These are phyloP conservation scores for Juglanconis oblonga DNA, from an alignment of 2,329 filamentous ascomycete species.

Conservation along the genomic window DNA sequence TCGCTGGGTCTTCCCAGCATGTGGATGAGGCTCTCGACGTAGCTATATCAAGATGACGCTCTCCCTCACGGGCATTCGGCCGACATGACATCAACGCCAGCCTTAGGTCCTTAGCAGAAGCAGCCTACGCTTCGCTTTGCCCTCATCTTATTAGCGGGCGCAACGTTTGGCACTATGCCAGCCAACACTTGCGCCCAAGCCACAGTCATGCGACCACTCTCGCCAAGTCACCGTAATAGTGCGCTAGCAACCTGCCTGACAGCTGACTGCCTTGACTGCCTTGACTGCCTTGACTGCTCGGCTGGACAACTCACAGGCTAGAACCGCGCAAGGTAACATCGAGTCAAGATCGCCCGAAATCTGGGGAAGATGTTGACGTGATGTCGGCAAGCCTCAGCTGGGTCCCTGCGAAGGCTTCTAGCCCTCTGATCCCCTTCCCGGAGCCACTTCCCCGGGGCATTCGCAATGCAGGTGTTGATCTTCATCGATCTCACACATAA, in stretches of 20 bases:
- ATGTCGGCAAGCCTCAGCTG: constrained; percentile 1
- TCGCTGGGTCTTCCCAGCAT: too few species aligned
- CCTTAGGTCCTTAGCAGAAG: too few species aligned
- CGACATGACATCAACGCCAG: too few species aligned
- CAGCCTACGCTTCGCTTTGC: too few species aligned
- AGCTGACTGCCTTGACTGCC: not conserved
- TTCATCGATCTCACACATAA: not conserved
- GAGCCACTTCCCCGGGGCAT: not conserved
- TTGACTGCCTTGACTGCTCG: not conserved
- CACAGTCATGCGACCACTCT: constrained; percentile 4
- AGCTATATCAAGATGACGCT: too few species aligned
- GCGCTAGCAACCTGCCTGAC: constrained; percentile 1
- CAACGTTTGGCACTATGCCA: not conserved
- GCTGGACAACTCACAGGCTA: not conserved
- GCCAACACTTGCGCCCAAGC: not conserved
- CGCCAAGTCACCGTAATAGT: not conserved
- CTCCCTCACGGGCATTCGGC: too few species aligned
- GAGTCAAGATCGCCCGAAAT: constrained; percentile 11
- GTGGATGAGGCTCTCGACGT: too few species aligned
- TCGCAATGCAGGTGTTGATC: not conserved
- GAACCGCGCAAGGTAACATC: constrained; percentile 1
- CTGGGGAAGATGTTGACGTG: constrained; percentile 8
- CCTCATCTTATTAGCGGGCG: too few species aligned
- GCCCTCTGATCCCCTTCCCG: not conserved
- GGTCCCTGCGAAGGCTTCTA: not conserved